Evolutionary conservation across 345 rosid genomes (phyloP), one percentile per base, ranked within the genome.

Genomic region (Bruguiera gymnorhiza): DNA sequence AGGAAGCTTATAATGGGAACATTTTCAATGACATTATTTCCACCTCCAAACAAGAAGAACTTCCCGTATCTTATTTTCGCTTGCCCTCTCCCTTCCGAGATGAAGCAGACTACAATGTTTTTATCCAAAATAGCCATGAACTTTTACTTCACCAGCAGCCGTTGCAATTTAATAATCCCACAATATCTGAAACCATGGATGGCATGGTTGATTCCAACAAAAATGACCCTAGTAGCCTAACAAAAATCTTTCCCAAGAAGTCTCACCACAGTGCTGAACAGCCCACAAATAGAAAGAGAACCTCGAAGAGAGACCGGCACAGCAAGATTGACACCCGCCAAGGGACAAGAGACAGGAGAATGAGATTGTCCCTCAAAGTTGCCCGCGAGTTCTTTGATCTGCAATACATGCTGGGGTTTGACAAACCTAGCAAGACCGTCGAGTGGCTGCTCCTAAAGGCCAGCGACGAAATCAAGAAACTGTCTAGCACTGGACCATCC

Each of bases 251-350:
- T 66, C 20, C 19, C 11, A 50, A 64, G 19, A 37, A 27, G n/a
- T 26, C 50, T 30, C 60, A 54, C 55, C 58, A 6, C 31, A 61
- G 56, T 6, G 39, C 4, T 27, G 27, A 60, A 30, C 63, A 50
- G 73, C 20, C 51, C 43, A 46, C 66, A 37, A 75, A 13, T 43
- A 8, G 74, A 57, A 86, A 84, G 77, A 79, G 86, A 71, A 63
- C 73, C 36, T 72, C 79, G 27, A 90, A 86, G 78, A 85, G 74
- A 60, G 98, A 90, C 66, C 83, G 95, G 60, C 97, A 93, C 74
- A 93, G 98, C 83, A 93, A 93, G 84, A 90, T 93, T 63, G 67
- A 77, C 67, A 93, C 98, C 0, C 95, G 93, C 11, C 86, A 81
- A 32, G 98, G 98, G 21, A 86, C 84, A 4, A 75, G 98, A 72